Conservation (phyloP, 2,329 filamentous ascomycete genomes). For the Fonsecaea monophora region DNA sequence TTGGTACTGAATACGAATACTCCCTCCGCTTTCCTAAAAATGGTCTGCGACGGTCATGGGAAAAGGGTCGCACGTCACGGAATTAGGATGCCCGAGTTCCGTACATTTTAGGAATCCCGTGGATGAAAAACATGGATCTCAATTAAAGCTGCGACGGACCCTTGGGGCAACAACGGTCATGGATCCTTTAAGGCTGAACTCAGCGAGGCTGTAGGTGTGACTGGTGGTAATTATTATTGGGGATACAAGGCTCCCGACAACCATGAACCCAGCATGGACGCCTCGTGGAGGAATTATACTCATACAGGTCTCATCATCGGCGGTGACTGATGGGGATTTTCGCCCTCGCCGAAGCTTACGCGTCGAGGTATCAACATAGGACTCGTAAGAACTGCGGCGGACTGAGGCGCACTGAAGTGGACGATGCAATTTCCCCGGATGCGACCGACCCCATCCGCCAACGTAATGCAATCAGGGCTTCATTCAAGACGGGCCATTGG, state of each 20-base stretch:
- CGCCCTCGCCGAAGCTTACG: conserved; percentile 16
- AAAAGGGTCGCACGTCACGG: too few species aligned
- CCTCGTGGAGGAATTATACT: not conserved
- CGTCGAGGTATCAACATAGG: not conserved
- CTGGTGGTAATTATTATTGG: conserved; percentile 9
- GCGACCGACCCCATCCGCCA: conserved; percentile 5
- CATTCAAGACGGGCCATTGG: conserved; percentile 10
- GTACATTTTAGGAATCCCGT: not conserved
- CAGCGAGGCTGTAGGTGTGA: conserved; percentile 8
- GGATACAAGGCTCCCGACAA: conserved; percentile 1
- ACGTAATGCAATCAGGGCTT: conserved; percentile 22
- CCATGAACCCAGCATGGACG: not conserved
- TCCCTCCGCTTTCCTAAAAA: too few species aligned
- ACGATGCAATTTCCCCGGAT: conserved; percentile 28
- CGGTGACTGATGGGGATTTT: not conserved
- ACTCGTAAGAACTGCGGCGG: too few species aligned
- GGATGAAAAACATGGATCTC: not conserved
- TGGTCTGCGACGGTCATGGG: too few species aligned
- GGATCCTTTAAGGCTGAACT: conserved; percentile 12
- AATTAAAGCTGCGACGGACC: not conserved
- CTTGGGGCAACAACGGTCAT: not conserved
- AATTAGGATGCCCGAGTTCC: not conserved
- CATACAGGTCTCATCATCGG: not conserved
- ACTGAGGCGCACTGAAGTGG: conserved; percentile 9
- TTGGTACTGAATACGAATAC: not conserved